Conservation (phyloP, 169 alveolate genomes). For the Plasmodium knowlesi region DNA sequence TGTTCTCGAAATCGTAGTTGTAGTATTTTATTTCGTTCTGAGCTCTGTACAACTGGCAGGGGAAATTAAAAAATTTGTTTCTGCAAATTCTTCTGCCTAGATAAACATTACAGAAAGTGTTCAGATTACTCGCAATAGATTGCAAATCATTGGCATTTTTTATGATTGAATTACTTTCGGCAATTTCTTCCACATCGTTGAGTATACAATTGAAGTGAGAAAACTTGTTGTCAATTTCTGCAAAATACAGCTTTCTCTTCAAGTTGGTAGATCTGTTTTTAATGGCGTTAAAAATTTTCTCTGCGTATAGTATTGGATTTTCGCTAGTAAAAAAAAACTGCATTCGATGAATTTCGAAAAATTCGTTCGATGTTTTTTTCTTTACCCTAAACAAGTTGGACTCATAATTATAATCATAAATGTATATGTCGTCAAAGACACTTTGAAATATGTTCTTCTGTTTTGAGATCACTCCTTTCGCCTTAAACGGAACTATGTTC, state of each 20-base stretch:
- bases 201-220: conserved; percentile 26
- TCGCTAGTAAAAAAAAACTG: conserved; percentile 74
- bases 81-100: conserved; percentile 45
- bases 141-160: conserved; percentile 27
- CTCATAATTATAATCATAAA: conserved; percentile 59
- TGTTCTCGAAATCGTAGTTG: conserved; percentile 71
- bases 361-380: conserved; percentile 51
- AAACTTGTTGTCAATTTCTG: conserved; percentile 47
- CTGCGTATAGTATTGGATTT: conserved; percentile 53
- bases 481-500: conserved; percentile 48
- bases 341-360: conserved; percentile 60
- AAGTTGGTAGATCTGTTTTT: conserved; percentile 53
- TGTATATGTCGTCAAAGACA: conserved; percentile 61
- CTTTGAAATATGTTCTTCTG: conserved; percentile 44
- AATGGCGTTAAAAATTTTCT: conserved; percentile 63
- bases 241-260: conserved; percentile 39
- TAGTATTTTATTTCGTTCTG: conserved; percentile 61
- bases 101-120: conserved; percentile 52
- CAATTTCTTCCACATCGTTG: conserved; percentile 45
- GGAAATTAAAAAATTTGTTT: neutral
- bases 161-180: conserved; percentile 19
- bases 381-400: conserved; percentile 60
- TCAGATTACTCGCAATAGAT: conserved; percentile 17
- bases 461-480: conserved; percentile 65
- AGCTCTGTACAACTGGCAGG: neutral